Conservation (phyloP, 2,329 filamentous ascomycete genomes). For the Phyllosticta citribraziliensis region DNA sequence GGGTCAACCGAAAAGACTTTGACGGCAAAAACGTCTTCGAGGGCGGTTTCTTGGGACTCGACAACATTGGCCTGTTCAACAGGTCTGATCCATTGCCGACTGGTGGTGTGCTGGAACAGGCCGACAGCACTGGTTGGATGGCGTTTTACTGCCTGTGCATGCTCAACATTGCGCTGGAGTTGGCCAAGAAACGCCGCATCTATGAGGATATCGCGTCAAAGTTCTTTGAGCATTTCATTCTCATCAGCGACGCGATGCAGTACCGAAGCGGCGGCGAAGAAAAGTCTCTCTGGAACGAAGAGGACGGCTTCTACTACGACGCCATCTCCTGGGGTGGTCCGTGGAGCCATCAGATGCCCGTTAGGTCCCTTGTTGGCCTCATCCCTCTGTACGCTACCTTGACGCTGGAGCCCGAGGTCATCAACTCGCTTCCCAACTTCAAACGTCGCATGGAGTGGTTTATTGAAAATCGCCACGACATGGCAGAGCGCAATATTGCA, state of each 20-base stretch:
- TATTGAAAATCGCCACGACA: constrained; percentile 73
- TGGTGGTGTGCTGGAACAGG: constrained; percentile 86
- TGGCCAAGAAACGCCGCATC: constrained; percentile 87
- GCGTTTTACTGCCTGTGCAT: constrained; percentile 94
- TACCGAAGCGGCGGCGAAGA: constrained; percentile 57
- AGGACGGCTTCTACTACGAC: constrained; percentile 97
- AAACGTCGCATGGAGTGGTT: constrained; percentile 94
- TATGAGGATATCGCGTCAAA: constrained; percentile 97
- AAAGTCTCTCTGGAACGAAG: constrained; percentile 87
- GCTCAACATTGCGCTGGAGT: constrained; percentile 91
- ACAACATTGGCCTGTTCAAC: constrained; percentile 98
- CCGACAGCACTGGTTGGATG: constrained; percentile 98
- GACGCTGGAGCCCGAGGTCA: constrained; percentile 85
- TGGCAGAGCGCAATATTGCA: constrained; percentile 88
- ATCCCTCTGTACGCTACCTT: constrained; percentile 89
- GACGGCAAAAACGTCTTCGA: constrained; percentile 97
- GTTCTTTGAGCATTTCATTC: constrained; percentile 97
- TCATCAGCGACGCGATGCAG: constrained; percentile 96
- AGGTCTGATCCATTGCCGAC: constrained; percentile 90
- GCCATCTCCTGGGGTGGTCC: constrained; percentile 94
- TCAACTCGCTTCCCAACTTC: constrained; percentile 85
- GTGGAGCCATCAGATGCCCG: constrained; percentile 84
- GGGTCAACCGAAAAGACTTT: constrained; percentile 92
- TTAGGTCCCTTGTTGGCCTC: constrained; percentile 82
- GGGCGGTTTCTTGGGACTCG: constrained; percentile 85